Evolutionary conservation across 2,329 filamentous ascomycete genomes (phyloP), one percentile per base, ranked within the genome.

Genomic region (Botryotinia convoluta): DNA sequence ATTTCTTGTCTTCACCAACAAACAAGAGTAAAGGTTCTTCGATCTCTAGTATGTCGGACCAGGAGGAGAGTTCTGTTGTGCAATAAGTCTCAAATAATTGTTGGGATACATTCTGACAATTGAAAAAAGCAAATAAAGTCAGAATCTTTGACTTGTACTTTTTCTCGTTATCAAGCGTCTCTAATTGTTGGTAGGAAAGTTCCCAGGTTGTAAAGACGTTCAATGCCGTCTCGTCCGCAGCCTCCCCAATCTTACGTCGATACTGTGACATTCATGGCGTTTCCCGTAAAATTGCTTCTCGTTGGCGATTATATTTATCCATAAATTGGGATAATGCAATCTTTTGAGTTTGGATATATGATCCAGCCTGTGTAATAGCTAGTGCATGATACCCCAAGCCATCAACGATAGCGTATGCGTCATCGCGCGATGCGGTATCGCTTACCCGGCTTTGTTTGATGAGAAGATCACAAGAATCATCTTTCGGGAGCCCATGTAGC

Each of bases 151-250:
- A 59, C 71, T 73, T 73, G 5, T 68, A 35, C 1, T 54, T 65
- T 0, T 64, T 75, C 18, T 69, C 51, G 4, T 69, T 44, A 18
- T 63, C 48, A 10, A 35, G 26, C 12, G 42, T 45, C 26, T 73
- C 69, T 14, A 77, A 57, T 42, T 74, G 73, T 22, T 75, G 71
- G 35, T 79, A 78, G 0, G 79, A 79, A 8, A 79, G 72, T 59
- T 79, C 79, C 78, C 77, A 80, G 1, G 76, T 79, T 1, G 77
- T 79, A 54, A 79, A 77, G 22, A 78, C 77, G 48, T 74, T 78
- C 8, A 76, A 42, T 16, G 75, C 68, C 32, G 72, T 76, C 60
- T 77, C 75, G 5, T 70, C 61, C 48, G 74, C 60, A 22, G 59
- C 54, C 10, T 63, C 65, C 37, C 71, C 64, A 37, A 73, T 32